Conservation (phyloP, 1,139 yeast genomes). For the Sugiyamaella pinicola region DNA sequence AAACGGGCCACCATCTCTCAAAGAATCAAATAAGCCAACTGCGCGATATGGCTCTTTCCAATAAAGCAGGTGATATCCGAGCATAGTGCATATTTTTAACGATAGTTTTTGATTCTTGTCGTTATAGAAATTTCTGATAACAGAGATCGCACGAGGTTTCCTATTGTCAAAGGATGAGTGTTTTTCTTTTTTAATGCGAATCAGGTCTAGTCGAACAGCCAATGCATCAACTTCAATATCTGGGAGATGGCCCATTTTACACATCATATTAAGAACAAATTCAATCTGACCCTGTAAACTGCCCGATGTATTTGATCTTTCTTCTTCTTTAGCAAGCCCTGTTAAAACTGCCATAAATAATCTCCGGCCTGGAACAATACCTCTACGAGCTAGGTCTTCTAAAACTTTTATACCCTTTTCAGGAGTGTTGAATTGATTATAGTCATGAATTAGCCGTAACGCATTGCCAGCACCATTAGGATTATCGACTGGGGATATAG, state of each 20-base stretch:
- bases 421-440: conserved; percentile 19
- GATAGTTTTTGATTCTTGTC: conserved; percentile 8
- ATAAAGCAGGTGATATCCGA: conserved; percentile 29
- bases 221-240: conserved; percentile 19
- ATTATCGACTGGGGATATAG: neutral
- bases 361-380: conserved; percentile 27
- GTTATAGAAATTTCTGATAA: conserved; percentile 19
- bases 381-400: conserved; percentile 28
- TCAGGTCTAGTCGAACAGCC: conserved; percentile 15
- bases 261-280: conserved; percentile 24
- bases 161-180: conserved; percentile 7
- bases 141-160: conserved; percentile 13
- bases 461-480: conserved; percentile 17
- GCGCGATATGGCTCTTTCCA: conserved; percentile 27
- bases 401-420: conserved; percentile 24
- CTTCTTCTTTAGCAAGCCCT: conserved; percentile 22
- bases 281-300: conserved; percentile 13
- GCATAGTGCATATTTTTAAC: conserved; percentile 23
- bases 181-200: conserved; percentile 16
- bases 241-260: conserved; percentile 24
- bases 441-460: conserved; percentile 21
- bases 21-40: conserved; percentile 27
- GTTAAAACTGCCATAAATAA: conserved; percentile 27
- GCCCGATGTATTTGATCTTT: conserved; percentile 1
- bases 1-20: conserved; percentile 26